Conservation (phyloP, 805 yeast species). For the Starmerella vitae region DNA sequence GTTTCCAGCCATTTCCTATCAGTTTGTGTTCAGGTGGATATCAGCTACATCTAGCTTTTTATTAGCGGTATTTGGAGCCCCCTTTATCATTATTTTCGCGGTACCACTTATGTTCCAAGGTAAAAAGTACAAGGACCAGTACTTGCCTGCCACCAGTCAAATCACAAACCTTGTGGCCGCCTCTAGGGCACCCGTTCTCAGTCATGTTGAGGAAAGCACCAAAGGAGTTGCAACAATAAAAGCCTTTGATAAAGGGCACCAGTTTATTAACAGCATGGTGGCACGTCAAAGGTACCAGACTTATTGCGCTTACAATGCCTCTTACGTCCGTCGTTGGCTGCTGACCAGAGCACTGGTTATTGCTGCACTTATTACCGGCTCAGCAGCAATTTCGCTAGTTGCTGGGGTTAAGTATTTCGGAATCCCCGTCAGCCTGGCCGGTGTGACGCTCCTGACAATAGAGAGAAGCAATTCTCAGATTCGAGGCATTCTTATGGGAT, state of each 20-base stretch:
- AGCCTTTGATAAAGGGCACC: constrained; percentile 45
- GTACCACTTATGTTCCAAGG: constrained; percentile 49
- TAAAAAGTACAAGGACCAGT: constrained; percentile 47
- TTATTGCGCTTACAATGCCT: constrained; percentile 47
- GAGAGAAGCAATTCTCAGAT: not conserved
- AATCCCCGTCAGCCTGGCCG: constrained; percentile 76
- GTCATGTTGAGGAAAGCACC: constrained; percentile 62
- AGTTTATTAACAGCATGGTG: constrained; percentile 39
- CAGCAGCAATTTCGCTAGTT: constrained; percentile 63
- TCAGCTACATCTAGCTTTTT: constrained; percentile 36
- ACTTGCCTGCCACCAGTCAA: constrained; percentile 52
- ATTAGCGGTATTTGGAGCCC: constrained; percentile 52
- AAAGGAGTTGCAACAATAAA: constrained; percentile 56
- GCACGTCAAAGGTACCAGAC: constrained; percentile 24
- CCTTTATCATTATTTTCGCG: constrained; percentile 62
- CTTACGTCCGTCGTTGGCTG: constrained; percentile 40
- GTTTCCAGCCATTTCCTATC: constrained; percentile 28
- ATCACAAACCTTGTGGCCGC: constrained; percentile 51
- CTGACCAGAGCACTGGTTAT: constrained; percentile 84
- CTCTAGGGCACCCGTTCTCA: constrained; percentile 55
- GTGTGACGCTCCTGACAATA: constrained; percentile 32
- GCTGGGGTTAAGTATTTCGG: constrained; percentile 41
- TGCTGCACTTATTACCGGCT: constrained; percentile 66
- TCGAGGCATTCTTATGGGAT: constrained; percentile 1
- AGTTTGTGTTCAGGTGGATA: constrained; percentile 26